Base-by-base conservation (phyloP, 2,329 filamentous ascomycete genomes). In the Spiromastix sp. region DNA sequence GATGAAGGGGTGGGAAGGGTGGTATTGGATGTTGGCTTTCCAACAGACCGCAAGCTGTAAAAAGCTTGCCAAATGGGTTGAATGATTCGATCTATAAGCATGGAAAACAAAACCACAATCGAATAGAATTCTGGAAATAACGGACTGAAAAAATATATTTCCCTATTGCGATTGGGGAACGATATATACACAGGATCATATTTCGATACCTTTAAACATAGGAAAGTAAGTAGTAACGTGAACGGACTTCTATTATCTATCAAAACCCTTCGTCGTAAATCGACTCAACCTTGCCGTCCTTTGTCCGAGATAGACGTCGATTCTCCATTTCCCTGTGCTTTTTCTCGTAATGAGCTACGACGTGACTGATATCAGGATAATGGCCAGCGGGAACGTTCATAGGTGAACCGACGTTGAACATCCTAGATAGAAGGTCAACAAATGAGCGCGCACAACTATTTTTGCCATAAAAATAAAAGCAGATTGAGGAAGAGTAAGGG, bases 311-410 rank as follows among this genome's bases (percentile, higher is more conserved):
- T 43, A 71, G 55, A 55, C 74, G 76, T 51, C 64, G 64, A 52
- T 69, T 70, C 41, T 80, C 72, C 39, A 66, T 65, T 40, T 72
- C 68, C 50, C 63, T 60, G 38, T 74, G 69, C 49, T 72, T 51
- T 49, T 69, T 68, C 55, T 76, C 62, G 54, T 79, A 81, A 59
- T 80, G 74, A 19, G 68, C 71, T 40, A 77, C 72, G 37, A 80
- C 63, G 34, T 67, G 55, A 50, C 71, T 70, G 47, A 82, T 61
- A 50, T 78, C 70, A 32, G 68, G 70, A 37, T 67, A 57, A 42
- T 72, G 71, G 34, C 78, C 78, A 28, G 78, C 74, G 20, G 68
- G 60, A 37, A 80, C 70, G 50, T 82, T 82, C 57, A 66, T 77
- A 11, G 76, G 76, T 2, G 73, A 73, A 34, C 72, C 71, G 15